Evolutionary conservation across 495 filamentous ascomycete species (phyloP).

Genomic region (Haplographium delicatum): DNA sequence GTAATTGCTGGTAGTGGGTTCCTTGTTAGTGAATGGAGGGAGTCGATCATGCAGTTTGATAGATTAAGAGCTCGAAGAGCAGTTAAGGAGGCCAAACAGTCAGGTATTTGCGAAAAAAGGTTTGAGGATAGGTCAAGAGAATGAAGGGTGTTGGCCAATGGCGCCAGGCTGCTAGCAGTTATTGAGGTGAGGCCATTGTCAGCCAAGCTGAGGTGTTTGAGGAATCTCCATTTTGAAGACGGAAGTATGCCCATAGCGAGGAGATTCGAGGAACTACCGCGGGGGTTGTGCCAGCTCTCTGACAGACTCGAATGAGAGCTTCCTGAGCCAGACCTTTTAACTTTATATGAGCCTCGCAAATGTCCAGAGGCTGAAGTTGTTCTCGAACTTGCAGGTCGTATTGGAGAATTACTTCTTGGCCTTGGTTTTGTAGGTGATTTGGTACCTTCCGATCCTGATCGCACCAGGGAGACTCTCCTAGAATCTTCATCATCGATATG

Average conservation of each 20-base stretch:
- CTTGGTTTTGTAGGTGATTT: constrained; percentile 37
- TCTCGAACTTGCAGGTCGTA: constrained; percentile 65
- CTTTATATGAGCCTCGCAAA: constrained; percentile 58
- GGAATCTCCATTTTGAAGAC: constrained; percentile 85
- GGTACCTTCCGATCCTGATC: constrained; percentile 23
- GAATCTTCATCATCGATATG: constrained; percentile 18
- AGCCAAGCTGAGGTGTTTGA: constrained; percentile 83
- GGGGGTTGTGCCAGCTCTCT: constrained; percentile 55
- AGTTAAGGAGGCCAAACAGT: constrained; percentile 75
- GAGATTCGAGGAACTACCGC: constrained; percentile 69
- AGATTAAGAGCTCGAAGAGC: constrained; percentile 84
- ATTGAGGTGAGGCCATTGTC: constrained; percentile 86
- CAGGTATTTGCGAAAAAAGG: constrained; percentile 84
- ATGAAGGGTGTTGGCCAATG: constrained; percentile 78
- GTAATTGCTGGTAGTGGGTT: constrained; percentile 91
- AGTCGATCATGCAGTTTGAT: constrained; percentile 95
- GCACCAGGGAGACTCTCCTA: constrained; percentile 12
- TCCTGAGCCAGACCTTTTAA: constrained; percentile 80
- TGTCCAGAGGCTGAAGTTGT: constrained; percentile 55
- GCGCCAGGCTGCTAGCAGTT: constrained; percentile 63
- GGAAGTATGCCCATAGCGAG: constrained; percentile 60
- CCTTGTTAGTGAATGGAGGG: constrained; percentile 77
- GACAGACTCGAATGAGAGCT: constrained; percentile 89
- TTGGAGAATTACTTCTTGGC: constrained; percentile 73
- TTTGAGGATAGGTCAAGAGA: constrained; percentile 91